Evolutionary conservation across 805 yeast species (phyloP).

Genomic region (Ogataea ganodermae): DNA sequence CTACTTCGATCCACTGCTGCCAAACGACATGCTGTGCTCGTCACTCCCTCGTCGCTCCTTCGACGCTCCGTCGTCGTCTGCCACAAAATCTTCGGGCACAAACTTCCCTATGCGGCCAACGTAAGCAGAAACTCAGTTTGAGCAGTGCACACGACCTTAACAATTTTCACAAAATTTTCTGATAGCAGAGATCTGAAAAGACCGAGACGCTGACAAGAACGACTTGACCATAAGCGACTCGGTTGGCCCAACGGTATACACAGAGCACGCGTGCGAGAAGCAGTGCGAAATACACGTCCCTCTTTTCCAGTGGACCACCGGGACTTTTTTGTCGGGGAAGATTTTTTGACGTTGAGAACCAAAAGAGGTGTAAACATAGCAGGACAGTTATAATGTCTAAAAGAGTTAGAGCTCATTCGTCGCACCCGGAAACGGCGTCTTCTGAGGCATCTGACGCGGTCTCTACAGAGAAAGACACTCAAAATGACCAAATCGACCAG

Average conservation of each 20-base stretch:
- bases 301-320: neutral
- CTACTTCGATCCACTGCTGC: no score
- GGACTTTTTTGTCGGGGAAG: neutral
- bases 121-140: constrained; percentile 3
- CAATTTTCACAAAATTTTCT: constrained; percentile 6
- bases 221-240: neutral
- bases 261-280: neutral
- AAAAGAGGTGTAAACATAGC: constrained; percentile 1
- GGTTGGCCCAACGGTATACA: neutral
- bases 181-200: constrained; percentile 9
- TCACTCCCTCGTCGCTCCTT: neutral
- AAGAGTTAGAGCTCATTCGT: neutral
- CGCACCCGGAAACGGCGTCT: neutral
- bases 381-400: neutral
- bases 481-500: neutral
- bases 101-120: constrained; percentile 2
- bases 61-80: no score
- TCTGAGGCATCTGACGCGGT: neutral
- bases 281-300: neutral
- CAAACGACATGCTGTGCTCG: no score
- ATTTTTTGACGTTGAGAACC: neutral
- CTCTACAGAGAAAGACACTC: neutral
- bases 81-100: neutral
- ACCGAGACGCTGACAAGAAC: neutral
- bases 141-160: constrained; percentile 4